Evolutionary conservation across 192 early-diverging fungal species (phyloP), one percentile per base, ranked within the genome.

Genomic region (Geosiphon pyriformis): DNA sequence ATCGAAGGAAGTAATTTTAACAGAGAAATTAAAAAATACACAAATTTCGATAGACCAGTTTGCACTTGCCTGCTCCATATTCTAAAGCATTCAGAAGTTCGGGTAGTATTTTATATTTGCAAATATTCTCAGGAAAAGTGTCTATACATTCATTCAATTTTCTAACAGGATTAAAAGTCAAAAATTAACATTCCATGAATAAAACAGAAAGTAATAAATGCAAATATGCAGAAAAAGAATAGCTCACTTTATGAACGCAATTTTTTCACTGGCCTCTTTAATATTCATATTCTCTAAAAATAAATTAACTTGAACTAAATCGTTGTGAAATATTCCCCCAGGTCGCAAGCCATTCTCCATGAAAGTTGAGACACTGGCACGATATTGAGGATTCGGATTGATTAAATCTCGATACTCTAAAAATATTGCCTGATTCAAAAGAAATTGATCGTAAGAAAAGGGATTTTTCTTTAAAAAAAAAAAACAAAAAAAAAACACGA

Each of bases 231-330:
- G 15, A 10, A 10, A 55, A 49, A n/a, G 3, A 30, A 1, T 27
- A 30, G 33, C 68, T 47, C 59, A 74, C 76, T 65, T 66, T 46
- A 91, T 80, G 71, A 95, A 96, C n/a, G 78, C 77, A 11, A 88
- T 86, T 59, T 94, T 92, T 71, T 97, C 93, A 49, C 77, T 67
- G n/a, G 85, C 80, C 35, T 95, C 94, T 68, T 95, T 95, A 56
- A 98, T 86, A 32, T 85, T 85, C 54, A 97, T 86, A 73, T 94
- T 90, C 63, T 98, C 96, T n/a, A 98, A 68, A 35, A 94, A 95
- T 27, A 91, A 59, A 61, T 86, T 90, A 17, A 88, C 82, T n/a
- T 80, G 77, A 4, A 98, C 82, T 67, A 98, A 91, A 54, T 90
- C 88, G 22, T 83, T 88, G 54, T 91, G 82, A 71, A 97, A 93